phyloP scores from a whole-genome alignment of 2,329 filamentous ascomycete genomes.

The Talaromyces sp. region DNA sequence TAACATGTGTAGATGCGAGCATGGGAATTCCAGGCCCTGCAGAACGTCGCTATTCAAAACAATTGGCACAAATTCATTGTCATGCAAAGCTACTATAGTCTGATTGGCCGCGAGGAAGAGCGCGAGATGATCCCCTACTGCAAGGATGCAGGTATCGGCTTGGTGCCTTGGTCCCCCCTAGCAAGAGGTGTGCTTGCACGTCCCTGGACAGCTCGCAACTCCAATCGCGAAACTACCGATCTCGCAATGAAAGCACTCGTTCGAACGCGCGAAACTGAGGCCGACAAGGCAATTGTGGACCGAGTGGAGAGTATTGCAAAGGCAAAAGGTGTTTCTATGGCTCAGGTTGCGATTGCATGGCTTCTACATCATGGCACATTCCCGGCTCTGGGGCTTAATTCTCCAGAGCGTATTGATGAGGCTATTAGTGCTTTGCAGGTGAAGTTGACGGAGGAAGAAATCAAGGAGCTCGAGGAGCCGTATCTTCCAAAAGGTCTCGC shows the following conservation, averaged over 20 bases:
- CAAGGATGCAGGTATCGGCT: slow-evolving; percentile 45
- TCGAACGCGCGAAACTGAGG: not conserved
- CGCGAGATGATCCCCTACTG: slow-evolving; percentile 54
- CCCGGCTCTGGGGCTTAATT: slow-evolving; percentile 48
- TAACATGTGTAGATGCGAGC: not conserved
- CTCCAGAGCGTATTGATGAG: slow-evolving; percentile 59
- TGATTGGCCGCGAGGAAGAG: slow-evolving; percentile 61
- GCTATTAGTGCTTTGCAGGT: slow-evolving; percentile 50
- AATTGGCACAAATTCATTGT: slow-evolving; percentile 45
- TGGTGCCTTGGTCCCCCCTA: slow-evolving; percentile 36
- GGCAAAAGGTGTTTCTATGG: slow-evolving; percentile 40
- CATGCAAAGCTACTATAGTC: slow-evolving; percentile 56
- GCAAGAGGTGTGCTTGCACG: slow-evolving; percentile 27
- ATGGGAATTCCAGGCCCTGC: slow-evolving; percentile 2
- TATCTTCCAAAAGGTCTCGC: slow-evolving; percentile 37
- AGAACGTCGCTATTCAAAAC: slow-evolving; percentile 46
- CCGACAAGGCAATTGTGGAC: slow-evolving; percentile 36
- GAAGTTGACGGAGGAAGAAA: slow-evolving; percentile 56
- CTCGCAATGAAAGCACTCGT: slow-evolving; percentile 34
- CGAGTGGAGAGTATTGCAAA: slow-evolving; percentile 48
- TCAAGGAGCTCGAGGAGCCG: slow-evolving; percentile 60
- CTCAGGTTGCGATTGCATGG: slow-evolving; percentile 38
- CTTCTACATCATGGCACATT: not conserved
- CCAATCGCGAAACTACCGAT: not conserved
- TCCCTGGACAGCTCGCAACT: slow-evolving; percentile 11